Base-by-base conservation (phyloP, 768 basidiomycete species). In the Naganishia onofrii region DNA sequence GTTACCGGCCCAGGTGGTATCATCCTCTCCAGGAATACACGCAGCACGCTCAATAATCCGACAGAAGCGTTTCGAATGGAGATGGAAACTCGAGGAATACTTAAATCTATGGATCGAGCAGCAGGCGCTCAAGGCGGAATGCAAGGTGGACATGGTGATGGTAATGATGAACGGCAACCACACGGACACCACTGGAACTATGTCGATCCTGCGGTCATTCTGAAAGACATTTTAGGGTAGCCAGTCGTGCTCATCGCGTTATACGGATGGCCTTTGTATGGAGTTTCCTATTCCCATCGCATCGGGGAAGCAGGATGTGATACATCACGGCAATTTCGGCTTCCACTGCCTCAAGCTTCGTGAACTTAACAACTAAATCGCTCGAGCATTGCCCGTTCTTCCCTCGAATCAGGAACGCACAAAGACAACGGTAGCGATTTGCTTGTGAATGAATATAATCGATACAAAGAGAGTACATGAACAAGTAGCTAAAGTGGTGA, bases 171-270 rank as follows among this genome's bases (percentile, higher is more conserved):
- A 15, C 42, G 42, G 42, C 42, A 42, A 15, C 42, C 2, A 15
- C 68, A 69, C 36, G 68, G 54, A 3, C 51, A 69, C n/a, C 60
- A 70, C 46, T 70, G 69, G 69, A 58, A 53, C 15, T 70, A 70
- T 54, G 69, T 70, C 6, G 69, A 70, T 64, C 69, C 69, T 34
- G 69, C 69, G 13, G 46, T 57, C n/a, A 64, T 70, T 23, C 29
- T 70, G 34, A 70, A 70, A 26, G 69, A 70, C 31, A 52, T 70
- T 21, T 28, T 70, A 17, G 69, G 69, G 9, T 70, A 48, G 13
- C 42, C 42, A 42, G 42, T 42, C 13, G 42, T 15, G 7, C 42
- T 42, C 42, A 58, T 31, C 31, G 19, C 42, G 7, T 23, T 21
- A 29, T n/a, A 42, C 8, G 42, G 42, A 17, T 10, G 2, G 42